Evolutionary conservation across 768 basidiomycete species (phyloP).

Genomic region (Auriscalpium microsporum): DNA sequence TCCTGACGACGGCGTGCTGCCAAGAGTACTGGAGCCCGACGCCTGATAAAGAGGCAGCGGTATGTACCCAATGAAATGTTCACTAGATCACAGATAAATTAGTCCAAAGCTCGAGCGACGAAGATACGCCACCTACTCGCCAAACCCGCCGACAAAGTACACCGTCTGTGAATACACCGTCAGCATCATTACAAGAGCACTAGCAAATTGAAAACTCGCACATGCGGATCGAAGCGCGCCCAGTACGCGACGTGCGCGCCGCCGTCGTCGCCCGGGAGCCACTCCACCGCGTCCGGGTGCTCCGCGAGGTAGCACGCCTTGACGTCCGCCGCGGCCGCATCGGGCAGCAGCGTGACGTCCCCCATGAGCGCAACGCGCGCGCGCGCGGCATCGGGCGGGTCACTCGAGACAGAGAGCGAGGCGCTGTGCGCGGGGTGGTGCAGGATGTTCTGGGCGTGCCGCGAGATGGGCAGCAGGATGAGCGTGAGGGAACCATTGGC

Average conservation of each 20-base stretch:
- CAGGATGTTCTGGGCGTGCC: slow-evolving; percentile 42
- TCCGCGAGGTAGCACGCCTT: slow-evolving; percentile 34
- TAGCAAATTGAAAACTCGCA: slow-evolving; percentile 19
- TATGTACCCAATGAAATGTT: slow-evolving; percentile 45
- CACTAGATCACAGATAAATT: slow-evolving; percentile 17
- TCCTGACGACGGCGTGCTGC: too few relatives aligned
- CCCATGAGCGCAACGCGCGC: slow-evolving; percentile 45
- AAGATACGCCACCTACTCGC: slow-evolving; percentile 26
- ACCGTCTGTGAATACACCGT: slow-evolving; percentile 26
- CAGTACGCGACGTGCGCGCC: slow-evolving; percentile 43
- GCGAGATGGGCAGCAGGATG: slow-evolving; percentile 46
- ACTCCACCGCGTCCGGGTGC: slow-evolving; percentile 44
- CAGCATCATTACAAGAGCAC: background rate
- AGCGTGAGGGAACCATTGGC: slow-evolving; percentile 45
- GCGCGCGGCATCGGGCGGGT: slow-evolving; percentile 32
- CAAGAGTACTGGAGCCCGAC: slow-evolving; percentile 3
- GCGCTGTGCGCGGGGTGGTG: slow-evolving; percentile 31
- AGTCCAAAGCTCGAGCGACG: background rate
- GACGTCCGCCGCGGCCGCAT: slow-evolving; percentile 23
- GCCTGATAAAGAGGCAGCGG: slow-evolving; percentile 36
- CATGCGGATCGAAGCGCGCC: slow-evolving; percentile 47
- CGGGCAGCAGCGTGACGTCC: slow-evolving; percentile 35
- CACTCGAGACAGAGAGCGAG: slow-evolving; percentile 35
- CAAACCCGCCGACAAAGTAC: slow-evolving; percentile 49
- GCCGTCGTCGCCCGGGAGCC: slow-evolving; percentile 38